Percentiles rank a stretch among this genome's conserved stretches.
Conservation (phyloP, 495 filamentous ascomycete species). For the Aspergillus hancockii region DNA sequence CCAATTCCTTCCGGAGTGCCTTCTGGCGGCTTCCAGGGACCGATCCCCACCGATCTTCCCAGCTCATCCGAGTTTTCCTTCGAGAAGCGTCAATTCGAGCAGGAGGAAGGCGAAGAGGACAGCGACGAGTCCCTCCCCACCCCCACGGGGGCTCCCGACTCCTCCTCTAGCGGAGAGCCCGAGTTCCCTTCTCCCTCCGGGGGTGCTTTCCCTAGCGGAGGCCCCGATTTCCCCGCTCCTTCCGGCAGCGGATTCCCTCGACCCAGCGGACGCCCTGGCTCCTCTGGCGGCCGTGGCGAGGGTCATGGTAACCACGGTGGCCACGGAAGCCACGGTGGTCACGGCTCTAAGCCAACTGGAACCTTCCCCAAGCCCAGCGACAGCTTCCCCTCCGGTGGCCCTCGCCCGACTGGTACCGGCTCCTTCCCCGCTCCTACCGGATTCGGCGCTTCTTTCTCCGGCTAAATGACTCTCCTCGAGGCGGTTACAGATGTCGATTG, state of each 20-base stretch:
- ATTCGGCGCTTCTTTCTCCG: neutral
- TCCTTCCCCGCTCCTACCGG: neutral
- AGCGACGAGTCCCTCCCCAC: neutral
- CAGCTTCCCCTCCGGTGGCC: neutral
- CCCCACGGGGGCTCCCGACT: too few species aligned
- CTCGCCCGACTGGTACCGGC: neutral
- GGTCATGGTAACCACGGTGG: neutral
- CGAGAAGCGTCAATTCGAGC: slow-evolving; percentile 9
- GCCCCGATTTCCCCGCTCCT: neutral
- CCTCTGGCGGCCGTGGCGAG: neutral
- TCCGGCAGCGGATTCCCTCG: neutral
- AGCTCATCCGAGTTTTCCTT: neutral
- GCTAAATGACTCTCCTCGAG: neutral
- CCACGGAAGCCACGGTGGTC: neutral
- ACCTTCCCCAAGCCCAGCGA: neutral
- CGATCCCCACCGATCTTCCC: slow-evolving; percentile 5
- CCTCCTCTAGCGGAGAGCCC: neutral
- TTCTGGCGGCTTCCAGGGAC: neutral
- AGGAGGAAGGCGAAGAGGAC: neutral
- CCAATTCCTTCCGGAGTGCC: too few species aligned
- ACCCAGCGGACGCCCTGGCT: slow-evolving; percentile 1
- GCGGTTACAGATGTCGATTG: neutral
- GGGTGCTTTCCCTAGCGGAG: neutral
- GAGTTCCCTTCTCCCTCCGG: slow-evolving; percentile 8
- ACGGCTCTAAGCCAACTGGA: neutral